Evolutionary conservation across 2,329 filamentous ascomycete genomes (phyloP).

Genomic region (Apiospora koreana): DNA sequence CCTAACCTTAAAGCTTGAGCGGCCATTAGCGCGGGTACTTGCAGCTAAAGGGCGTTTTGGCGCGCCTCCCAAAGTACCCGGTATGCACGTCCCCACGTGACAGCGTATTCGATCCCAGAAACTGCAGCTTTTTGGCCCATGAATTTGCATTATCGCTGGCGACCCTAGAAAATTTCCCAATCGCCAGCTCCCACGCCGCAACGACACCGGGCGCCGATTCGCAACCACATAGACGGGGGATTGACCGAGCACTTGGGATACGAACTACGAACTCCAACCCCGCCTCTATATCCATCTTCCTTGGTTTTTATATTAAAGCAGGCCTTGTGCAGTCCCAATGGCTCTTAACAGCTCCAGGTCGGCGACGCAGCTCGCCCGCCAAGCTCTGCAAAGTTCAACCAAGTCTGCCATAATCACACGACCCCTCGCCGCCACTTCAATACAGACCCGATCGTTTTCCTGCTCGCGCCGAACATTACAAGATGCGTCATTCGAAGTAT

Average conservation of each 20-base stretch:
- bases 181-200: constrained; percentile 5
- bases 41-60: not conserved
- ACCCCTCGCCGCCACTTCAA: constrained; percentile 10
- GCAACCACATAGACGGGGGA: not conserved
- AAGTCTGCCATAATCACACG: not conserved
- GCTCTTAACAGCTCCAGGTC: constrained; percentile 36
- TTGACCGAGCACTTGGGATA: not conserved
- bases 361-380: constrained; percentile 33
- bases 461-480: constrained; percentile 23
- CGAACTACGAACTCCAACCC: not conserved
- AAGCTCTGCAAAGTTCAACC: constrained; percentile 24
- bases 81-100: constrained; percentile 16
- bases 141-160: not conserved
- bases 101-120: not conserved
- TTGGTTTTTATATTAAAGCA: not conserved
- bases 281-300: not conserved
- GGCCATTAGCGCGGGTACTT: not conserved
- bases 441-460: constrained; percentile 21
- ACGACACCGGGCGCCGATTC: not conserved
- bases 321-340: constrained; percentile 24
- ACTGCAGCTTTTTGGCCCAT: not conserved
- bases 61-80: not conserved
- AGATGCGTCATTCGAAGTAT: not conserved
- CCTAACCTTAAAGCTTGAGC: not conserved
- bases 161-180: constrained; percentile 18